Evolutionary conservation across 306 rosid genomes (phyloP).

Genomic region (Arachis stenosperma): DNA sequence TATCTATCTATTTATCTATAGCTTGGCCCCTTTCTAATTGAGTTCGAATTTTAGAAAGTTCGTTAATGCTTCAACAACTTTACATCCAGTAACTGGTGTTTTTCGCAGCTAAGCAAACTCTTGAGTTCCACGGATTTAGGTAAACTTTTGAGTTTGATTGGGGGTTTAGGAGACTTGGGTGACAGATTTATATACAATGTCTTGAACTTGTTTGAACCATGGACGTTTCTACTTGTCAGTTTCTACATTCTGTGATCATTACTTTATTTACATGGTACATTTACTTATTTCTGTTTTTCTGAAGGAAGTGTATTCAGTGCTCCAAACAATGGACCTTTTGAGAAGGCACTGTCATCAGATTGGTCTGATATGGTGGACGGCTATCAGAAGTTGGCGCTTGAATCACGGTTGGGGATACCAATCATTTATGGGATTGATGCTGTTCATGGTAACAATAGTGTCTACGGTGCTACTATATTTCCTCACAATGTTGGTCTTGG

Average conservation of each 20-base stretch:
- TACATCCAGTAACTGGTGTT: no score
- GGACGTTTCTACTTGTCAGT: not conserved
- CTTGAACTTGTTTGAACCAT: not conserved
- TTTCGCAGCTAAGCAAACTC: no score
- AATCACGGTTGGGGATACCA: slow-evolving; percentile 70
- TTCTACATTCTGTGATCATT: not conserved
- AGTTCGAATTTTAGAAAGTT: no score
- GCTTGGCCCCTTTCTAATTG: no score
- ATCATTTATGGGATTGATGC: slow-evolving; percentile 73
- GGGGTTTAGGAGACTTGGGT: no score
- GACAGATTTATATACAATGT: not conserved
- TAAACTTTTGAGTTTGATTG: no score
- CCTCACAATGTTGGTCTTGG: slow-evolving; percentile 83
- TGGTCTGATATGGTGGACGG: slow-evolving; percentile 79
- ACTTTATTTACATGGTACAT: slow-evolving; percentile 4
- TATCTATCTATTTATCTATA: not conserved
- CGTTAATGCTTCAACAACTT: no score
- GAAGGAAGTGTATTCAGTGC: slow-evolving; percentile 68
- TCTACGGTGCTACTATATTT: slow-evolving; percentile 71
- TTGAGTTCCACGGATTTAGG: no score
- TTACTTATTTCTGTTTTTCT: not conserved
- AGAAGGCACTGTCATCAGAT: slow-evolving; percentile 57
- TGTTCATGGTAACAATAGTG: slow-evolving; percentile 75
- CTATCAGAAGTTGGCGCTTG: slow-evolving; percentile 62
- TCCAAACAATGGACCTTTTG: slow-evolving; percentile 63